These are phyloP conservation scores for Eragrostis curvula DNA, from an alignment of 176 grass and related monocot genomes.

Conservation along the genomic window DNA sequence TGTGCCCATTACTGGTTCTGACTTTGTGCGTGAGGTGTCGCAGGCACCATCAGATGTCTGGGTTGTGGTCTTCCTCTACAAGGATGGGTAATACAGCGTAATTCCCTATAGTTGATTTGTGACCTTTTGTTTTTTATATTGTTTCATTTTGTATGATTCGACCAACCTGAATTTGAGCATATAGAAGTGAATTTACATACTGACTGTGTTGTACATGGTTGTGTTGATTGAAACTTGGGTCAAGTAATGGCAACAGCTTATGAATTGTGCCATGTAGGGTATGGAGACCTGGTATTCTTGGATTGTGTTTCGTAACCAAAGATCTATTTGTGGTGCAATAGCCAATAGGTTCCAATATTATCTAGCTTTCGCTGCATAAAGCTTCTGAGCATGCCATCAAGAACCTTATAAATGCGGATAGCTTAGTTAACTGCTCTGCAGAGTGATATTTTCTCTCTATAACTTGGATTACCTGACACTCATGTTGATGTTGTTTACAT, in stretches of 20 bases:
- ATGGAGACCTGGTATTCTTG: background rate
- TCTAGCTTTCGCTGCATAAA: background rate
- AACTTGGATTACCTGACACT: background rate
- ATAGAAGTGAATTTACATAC: background rate
- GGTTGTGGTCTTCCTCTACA: conserved; percentile 97
- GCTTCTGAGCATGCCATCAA: background rate
- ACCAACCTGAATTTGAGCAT: background rate
- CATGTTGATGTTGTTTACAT: background rate
- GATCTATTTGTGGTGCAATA: background rate
- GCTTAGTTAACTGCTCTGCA: background rate
- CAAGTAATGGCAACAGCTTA: background rate
- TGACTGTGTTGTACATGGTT: background rate
- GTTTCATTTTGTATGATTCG: background rate
- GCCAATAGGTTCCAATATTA: background rate
- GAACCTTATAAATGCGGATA: conserved; percentile 9
- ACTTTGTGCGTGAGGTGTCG: conserved; percentile 94
- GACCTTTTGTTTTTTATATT: background rate
- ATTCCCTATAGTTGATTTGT: background rate
- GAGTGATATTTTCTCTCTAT: background rate
- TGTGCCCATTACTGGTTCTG: conserved; percentile 76
- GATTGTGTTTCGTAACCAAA: background rate
- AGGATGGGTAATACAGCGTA: conserved; percentile 67
- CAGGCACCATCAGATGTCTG: conserved; percentile 85
- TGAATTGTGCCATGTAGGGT: background rate
- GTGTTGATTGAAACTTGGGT: background rate